Percentiles rank a stretch among this genome's conserved stretches.
Evolutionary conservation across 2,329 filamentous ascomycete species (phyloP).

Genomic region (Beauveria pseudobassiana): DNA sequence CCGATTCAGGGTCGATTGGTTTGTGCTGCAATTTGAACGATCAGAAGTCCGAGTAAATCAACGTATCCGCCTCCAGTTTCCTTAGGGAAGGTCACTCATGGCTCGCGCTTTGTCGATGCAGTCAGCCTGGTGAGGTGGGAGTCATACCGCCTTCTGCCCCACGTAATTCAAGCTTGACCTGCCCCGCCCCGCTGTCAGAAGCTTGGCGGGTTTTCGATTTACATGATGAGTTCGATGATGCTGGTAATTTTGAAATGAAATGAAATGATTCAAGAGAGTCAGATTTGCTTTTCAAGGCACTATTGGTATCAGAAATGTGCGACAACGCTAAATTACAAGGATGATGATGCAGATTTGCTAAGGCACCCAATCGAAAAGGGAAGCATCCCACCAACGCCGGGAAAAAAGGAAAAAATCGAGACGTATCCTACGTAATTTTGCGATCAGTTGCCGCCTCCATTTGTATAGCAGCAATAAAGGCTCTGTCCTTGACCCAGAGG

Average conservation of each 20-base stretch:
- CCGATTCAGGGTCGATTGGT: neutral
- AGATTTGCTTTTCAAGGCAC: neutral
- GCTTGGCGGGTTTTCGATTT: neutral
- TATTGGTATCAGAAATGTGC: conserved; percentile 8
- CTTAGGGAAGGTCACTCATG: neutral
- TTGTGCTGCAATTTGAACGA: neutral
- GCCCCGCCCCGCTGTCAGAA: neutral
- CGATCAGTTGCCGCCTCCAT: conserved; percentile 3
- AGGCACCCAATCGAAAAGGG: neutral
- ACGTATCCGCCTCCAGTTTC: neutral
- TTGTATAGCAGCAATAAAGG: conserved; percentile 3
- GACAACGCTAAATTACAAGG: neutral
- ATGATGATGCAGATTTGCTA: neutral
- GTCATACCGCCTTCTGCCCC: conserved; percentile 8
- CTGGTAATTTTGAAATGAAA: neutral
- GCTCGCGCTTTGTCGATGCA: neutral
- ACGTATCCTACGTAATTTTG: neutral
- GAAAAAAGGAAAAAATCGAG: neutral
- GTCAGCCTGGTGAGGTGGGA: neutral
- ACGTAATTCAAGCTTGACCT: neutral
- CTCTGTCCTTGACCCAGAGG: conserved; percentile 9
- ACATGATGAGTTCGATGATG: neutral
- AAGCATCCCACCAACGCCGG: neutral
- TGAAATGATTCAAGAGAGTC: neutral
- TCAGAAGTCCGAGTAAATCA: neutral